Conservation (phyloP, 1,284 basidiomycete species). For the Malassezia dermatis region DNA sequence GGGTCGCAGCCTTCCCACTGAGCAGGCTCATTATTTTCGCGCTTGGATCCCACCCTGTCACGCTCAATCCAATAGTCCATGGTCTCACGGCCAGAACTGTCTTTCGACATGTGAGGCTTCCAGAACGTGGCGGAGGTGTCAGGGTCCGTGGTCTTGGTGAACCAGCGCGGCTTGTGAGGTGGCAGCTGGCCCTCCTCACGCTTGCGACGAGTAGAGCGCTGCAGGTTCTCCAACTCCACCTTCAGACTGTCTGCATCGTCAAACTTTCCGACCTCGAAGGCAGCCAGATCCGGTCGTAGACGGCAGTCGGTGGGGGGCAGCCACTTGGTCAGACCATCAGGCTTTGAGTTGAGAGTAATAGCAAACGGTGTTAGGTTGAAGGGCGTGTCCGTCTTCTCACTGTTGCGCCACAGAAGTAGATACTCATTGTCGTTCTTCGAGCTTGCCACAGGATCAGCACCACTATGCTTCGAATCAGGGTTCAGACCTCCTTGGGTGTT, state of each 20-base stretch:
- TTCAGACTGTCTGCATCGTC: constrained; percentile 83
- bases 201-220: constrained; percentile 64
- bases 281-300: constrained; percentile 80
- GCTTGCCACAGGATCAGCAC: constrained; percentile 43
- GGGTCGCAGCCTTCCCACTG: constrained; percentile 18
- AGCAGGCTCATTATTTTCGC: constrained; percentile 10
- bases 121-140: constrained; percentile 39
- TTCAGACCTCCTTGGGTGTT: constrained; percentile 58
- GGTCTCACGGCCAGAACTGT: constrained; percentile 11
- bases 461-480: constrained; percentile 55
- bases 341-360: constrained; percentile 73
- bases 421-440: constrained; percentile 55
- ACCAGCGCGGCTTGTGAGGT: constrained; percentile 63
- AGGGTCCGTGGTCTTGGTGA: constrained; percentile 30
- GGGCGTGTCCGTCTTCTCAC: constrained; percentile 53
- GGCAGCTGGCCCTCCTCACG: constrained; percentile 66
- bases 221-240: constrained; percentile 72
- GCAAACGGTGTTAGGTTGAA: constrained; percentile 88
- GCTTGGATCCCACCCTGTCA: constrained; percentile 21
- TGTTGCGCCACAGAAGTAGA: constrained; percentile 84
- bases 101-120: constrained; percentile 18
- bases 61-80: constrained; percentile 36
- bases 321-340: constrained; percentile 61
- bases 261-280: constrained; percentile 84
- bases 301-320: constrained; percentile 87